Conservation (phyloP, 495 filamentous ascomycete genomes). For the Barbatosphaeria neglecta region DNA sequence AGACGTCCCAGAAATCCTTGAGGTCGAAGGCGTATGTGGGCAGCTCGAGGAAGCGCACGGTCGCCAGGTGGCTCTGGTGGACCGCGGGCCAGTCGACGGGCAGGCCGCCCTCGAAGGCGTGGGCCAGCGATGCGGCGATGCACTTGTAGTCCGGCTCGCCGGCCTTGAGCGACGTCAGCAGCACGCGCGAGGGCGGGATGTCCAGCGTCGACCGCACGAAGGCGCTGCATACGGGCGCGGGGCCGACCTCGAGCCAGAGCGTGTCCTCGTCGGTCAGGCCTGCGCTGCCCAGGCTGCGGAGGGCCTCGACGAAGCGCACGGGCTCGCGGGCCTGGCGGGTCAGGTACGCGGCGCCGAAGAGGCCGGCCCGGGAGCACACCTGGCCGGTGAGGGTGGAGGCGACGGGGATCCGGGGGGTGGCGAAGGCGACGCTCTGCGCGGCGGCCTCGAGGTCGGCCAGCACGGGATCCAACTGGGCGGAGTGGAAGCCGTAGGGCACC, state of each 20-base stretch:
- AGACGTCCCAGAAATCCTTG: slow-evolving; percentile 76
- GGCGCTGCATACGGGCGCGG: slow-evolving; percentile 55
- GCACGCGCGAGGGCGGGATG: slow-evolving; percentile 38
- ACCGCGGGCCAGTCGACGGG: slow-evolving; percentile 69
- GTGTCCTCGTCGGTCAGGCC: slow-evolving; percentile 41
- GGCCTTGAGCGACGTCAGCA: slow-evolving; percentile 7
- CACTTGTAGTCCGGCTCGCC: slow-evolving; percentile 54
- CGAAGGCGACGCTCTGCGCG: slow-evolving; percentile 48
- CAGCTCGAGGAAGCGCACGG: slow-evolving; percentile 52
- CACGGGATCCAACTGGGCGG: slow-evolving; percentile 64
- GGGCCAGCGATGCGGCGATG: slow-evolving; percentile 44
- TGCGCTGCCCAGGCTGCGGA: slow-evolving; percentile 41
- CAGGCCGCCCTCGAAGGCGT: slow-evolving; percentile 52
- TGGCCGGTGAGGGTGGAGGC: slow-evolving; percentile 58
- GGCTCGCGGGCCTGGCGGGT: slow-evolving; percentile 54
- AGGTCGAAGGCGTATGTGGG: slow-evolving; percentile 68
- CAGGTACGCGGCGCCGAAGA: slow-evolving; percentile 53
- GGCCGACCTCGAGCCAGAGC: slow-evolving; percentile 56
- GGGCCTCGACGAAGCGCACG: slow-evolving; percentile 59
- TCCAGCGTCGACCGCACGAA: slow-evolving; percentile 45
- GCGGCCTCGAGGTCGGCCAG: slow-evolving; percentile 51
- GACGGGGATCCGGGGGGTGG: slow-evolving; percentile 49
- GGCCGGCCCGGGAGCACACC: slow-evolving; percentile 39
- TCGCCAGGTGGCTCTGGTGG: slow-evolving; percentile 54
- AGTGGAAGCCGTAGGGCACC: slow-evolving; percentile 74